Base-by-base conservation (phyloP, 768 basidiomycete genomes). In the Rossbeevera mucosa region DNA sequence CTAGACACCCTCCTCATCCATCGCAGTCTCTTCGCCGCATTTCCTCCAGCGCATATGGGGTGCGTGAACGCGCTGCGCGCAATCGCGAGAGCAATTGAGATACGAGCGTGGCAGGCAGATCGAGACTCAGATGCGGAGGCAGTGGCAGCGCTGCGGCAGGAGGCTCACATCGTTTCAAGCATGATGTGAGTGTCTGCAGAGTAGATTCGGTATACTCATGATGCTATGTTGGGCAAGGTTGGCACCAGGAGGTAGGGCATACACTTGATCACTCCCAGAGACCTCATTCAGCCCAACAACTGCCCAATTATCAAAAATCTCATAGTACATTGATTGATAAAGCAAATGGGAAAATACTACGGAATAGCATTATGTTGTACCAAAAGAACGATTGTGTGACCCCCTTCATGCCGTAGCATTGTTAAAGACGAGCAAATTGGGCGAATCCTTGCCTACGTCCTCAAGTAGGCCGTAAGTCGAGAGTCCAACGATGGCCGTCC, bases 401-500 rank as follows among this genome's bases (percentile, higher is more conserved):
- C 30, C 29, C 22, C 24, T 22, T 64, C 48, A 62, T 2, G 41
- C 47, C 7, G 87, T 88, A 6, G 80, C 84, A 58, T 92, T 92
- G 76, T 92, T 92, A 74, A 80, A 93, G 58, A 89, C 78, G 63
- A 94, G 75, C 66, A 82, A 56, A 74, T 94, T 92, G 38, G 78
- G 72, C 3, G 88, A 86, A 44, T 78, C 68, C 1, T 57, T 49
- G 2, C 81, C 81, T 8, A 72, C 55, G 9, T 79, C 75, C 0
- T 51, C 24, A 11, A 96, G 72, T 16, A 77, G 40, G 47, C 70
- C 79, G 44, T 64, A 61, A 50, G 76, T 85, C 12, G 86, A 70
- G 5, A 97, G 74, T 2, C 67, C 71, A 26, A 89, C 36, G 26
- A 98, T 58, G 6, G 88, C 87, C 53, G 77, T 72, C 84, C 91